Evolutionary conservation across 331 rosid genomes (phyloP).

Genomic region (Quercus phellos): DNA sequence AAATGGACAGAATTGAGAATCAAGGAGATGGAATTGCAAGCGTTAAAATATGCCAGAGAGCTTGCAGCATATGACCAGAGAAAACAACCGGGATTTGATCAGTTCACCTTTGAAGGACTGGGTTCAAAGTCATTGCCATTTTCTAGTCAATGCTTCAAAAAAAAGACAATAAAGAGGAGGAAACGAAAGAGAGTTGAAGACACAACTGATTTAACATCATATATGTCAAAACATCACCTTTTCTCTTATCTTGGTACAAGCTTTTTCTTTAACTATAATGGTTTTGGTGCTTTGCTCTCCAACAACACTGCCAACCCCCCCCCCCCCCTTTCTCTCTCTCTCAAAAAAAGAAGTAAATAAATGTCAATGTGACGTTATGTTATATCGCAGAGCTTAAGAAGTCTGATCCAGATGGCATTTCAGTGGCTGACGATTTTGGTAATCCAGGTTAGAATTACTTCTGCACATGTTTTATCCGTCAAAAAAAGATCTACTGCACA

Average conservation of each 20-base stretch:
- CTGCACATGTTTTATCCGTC: neutral
- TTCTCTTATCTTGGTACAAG: slow-evolving; percentile 73
- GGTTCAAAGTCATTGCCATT: slow-evolving; percentile 72
- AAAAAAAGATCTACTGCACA: neutral
- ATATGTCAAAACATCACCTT: slow-evolving; percentile 59
- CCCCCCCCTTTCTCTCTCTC: neutral
- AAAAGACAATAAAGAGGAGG: slow-evolving; percentile 59
- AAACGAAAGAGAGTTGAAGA: slow-evolving; percentile 78
- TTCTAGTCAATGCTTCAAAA: slow-evolving; percentile 29
- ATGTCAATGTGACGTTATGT: neutral
- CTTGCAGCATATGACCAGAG: slow-evolving; percentile 51
- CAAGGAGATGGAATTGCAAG: slow-evolving; percentile 60
- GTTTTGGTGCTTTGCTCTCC: slow-evolving; percentile 19
- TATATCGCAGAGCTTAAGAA: slow-evolving; percentile 65
- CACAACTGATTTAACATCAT: slow-evolving; percentile 53
- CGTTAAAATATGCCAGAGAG: slow-evolving; percentile 47
- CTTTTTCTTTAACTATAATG: neutral
- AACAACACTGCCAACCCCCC: slow-evolving; percentile 4
- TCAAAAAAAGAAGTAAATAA: neutral
- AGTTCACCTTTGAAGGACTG: slow-evolving; percentile 33
- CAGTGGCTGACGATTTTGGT: slow-evolving; percentile 52
- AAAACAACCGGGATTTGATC: slow-evolving; percentile 36
- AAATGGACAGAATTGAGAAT: slow-evolving; percentile 84
- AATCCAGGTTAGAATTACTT: slow-evolving; percentile 56
- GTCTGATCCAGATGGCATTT: slow-evolving; percentile 54